Base-by-base conservation (phyloP, 2,329 filamentous ascomycete species). In the Cladosporium sp. region DNA sequence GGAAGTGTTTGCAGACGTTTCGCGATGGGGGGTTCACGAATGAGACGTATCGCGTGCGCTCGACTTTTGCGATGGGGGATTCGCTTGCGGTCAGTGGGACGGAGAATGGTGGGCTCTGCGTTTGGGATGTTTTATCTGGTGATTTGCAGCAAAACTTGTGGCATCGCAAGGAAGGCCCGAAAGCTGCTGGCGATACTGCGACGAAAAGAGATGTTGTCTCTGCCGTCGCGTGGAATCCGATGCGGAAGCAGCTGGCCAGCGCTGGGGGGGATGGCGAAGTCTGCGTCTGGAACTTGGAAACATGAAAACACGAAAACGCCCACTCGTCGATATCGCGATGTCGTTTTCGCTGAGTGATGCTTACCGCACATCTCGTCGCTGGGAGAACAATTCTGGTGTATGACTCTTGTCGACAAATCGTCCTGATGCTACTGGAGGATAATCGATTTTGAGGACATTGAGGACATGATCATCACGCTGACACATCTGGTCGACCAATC, bases 111-210 rank as follows among this genome's bases (percentile, higher is more conserved):
- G 76, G 76, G 61, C 70, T 90, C 7, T 84, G 85, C 73, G 88
- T 83, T 1, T 97, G 92, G 92, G 90, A 96, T 70, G 72, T 95
- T 17, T 67, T 96, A 49, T 85, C 79, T 5, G 91, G 89, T 1
- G 80, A 83, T 49, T 65, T 87, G 44, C 74, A 82, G 52, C 81
- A 86, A 27, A 81, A 74, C 57, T 70, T 96, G 5, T 70, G 66
- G 30, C 74, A 77, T 53, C 64, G 63, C 18, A 54, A 59, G 43
- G 54, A 53, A 12, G 51, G 41, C 3, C 43, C 29, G 18, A 3
- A 59, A 64, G 40, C 61, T 8, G 53, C 53, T 36, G 60, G 55
- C 15, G 58, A 53, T 22, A 39, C 15, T 42, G 73, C 81, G 32
- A 56, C 57, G 37, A 73, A 73, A 58, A 74, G 67, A 52, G 69